Base-by-base conservation (phyloP, 176 grass and related monocot genomes). In the Areca catechu region DNA sequence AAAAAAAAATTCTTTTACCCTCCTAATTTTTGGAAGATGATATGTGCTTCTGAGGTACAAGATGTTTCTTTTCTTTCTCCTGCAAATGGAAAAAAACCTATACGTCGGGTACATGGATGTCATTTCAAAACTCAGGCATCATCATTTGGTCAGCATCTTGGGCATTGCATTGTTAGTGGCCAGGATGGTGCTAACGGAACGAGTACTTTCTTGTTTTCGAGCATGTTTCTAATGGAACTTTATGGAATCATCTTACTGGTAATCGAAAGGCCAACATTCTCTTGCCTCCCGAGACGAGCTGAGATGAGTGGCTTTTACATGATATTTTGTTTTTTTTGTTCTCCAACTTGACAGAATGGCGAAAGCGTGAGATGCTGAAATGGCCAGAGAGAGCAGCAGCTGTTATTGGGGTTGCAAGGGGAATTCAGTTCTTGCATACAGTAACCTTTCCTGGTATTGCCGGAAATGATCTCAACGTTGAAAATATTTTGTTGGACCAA, bases 341-440 rank as follows among this genome's bases (percentile, higher is more conserved):
- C 34, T 43, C 34, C 34, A 2, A 43, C 34, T 10, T 43, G 34
- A 0, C 78, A 95, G 91, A 96, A 63, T 79, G 80, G 50, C 66
- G 72, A 19, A 77, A 90, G 61, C 81, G 83, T 16, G 71, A 82
- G 47, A 96, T 69, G 57, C 73, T 96, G 20, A 54, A 65, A 2
- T 96, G 83, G 86, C 69, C 76, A 22, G 86, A 87, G 74, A 96
- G 86, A 65, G 88, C 84, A n/a, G 69, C 63, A 50, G 56, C 83
- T 17, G 61, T 67, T 3, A 90, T 87, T 30, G 80, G 80, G 5
- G 71, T 90, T 52, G 86, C 91, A 10, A 96, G 82, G 69, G 91
- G 91, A 64, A 84, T 96, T 12, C 86, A 90, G 72, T 90, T 95
- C 65, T 80, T 95, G 71, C 91, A 95, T 67, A 85, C 66, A 43